Evolutionary conservation across 805 yeast species (phyloP).

Genomic region (Candida coquimbonensis): DNA sequence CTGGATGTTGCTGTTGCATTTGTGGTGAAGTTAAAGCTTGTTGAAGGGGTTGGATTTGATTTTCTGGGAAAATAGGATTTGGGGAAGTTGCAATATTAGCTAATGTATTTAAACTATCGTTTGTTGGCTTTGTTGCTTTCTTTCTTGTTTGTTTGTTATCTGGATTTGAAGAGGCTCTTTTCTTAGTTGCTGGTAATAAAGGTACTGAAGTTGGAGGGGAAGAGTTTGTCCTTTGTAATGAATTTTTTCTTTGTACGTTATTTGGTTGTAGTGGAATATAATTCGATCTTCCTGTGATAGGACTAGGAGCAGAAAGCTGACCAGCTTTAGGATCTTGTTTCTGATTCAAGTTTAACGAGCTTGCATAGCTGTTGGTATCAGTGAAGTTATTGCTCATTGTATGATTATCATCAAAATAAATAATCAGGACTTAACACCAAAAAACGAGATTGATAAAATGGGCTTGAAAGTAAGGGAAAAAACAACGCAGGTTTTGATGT

Average conservation of each 20-base stretch:
- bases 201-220: constrained; percentile 7
- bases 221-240: not conserved
- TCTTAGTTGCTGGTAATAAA: constrained; percentile 12
- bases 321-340: not conserved
- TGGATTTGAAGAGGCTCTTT: constrained; percentile 5
- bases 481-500: too few relatives aligned
- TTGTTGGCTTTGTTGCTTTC: not conserved
- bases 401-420: constrained; percentile 1
- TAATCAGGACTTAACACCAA: not conserved
- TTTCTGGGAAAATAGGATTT: not conserved
- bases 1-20: constrained; percentile 19
- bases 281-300: not conserved
- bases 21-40: not conserved
- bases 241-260: not conserved
- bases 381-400: constrained; percentile 25
- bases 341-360: constrained; percentile 12
- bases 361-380: constrained; percentile 23
- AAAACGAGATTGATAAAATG: too few relatives aligned
- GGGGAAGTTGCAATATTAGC: constrained; percentile 11
- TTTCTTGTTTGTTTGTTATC: constrained; percentile 5
- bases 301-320: not conserved
- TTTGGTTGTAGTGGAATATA: constrained; percentile 5
- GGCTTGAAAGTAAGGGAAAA: too few relatives aligned
- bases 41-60: not conserved
- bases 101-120: constrained; percentile 8